Base-by-base conservation (phyloP, 1,284 basidiomycete genomes). In the Austroboletus olivaceoglutinosus region DNA sequence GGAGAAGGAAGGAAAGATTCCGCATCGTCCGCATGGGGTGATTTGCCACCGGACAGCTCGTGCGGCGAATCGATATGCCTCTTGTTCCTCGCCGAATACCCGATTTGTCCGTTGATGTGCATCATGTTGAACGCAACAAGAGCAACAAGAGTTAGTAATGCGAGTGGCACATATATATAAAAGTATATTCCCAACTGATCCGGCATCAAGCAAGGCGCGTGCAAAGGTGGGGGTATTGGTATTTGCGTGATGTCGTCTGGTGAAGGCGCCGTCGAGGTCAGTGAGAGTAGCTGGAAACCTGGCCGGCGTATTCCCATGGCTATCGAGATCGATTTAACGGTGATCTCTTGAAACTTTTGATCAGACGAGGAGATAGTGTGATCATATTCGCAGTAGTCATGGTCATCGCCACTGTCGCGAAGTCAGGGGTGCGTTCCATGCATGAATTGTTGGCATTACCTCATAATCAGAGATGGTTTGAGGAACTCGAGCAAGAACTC, bases 271-370 rank as follows among this genome's bases (percentile, higher is more conserved):
- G 80, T 77, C 30, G 82, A 75, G 15, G 76, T 71, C 6, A 95
- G 74, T 0, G 90, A 88, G 42, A 97, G 76, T 13, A 97, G 77
- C 55, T 94, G 91, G 65, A 95, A 91, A 22, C 92, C 93, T 2
- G 93, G 91, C 18, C 75, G 73, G 27, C 76, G 74, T 33, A 97
- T 82, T 31, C 86, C 86, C 70, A 85, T 83, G 3, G 83, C 85
- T 65, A 91, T 89, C 2, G 91, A 91, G 57, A 94, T 81, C 0
- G 91, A 87, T 67, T 91, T 93, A 61, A 94, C 75, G 0, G 90
- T 89, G n/a, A 93, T 75, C 67, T 90, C 86, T 48, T 75, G 74
- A 38, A 83, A 71, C n/a, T 64, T 65, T 38, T 64, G 34, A 39
- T 57, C 37, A 34, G 62, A 62, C 33, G 61, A 56, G 43, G 58